Conservation (phyloP, 129 eudicot species). For the Kitagawia praeruptora region DNA sequence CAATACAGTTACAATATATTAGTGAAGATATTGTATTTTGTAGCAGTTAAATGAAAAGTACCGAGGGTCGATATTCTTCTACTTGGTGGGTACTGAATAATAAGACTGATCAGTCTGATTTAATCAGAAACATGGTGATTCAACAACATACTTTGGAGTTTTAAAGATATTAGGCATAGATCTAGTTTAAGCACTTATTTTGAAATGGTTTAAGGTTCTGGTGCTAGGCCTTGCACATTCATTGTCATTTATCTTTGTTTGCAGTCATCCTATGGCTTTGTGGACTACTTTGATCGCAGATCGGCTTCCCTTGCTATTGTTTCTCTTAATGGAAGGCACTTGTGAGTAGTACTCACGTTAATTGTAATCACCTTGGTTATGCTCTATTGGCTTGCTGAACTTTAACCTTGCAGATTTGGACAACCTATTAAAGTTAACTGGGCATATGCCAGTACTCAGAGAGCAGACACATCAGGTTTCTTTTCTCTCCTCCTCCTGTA, state of each 20-base stretch:
- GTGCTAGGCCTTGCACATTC: background rate
- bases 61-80: background rate
- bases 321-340: conserved; percentile 82
- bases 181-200: background rate
- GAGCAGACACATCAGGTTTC: conserved; percentile 91
- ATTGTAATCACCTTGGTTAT: background rate
- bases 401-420: conserved; percentile 57
- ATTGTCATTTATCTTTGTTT: conserved; percentile 14
- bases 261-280: conserved; percentile 96
- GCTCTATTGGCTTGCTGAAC: conserved; percentile 9
- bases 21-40: background rate
- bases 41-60: too few relatives aligned
- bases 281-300: conserved; percentile 95
- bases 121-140: background rate
- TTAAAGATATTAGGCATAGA: background rate
- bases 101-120: background rate
- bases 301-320: conserved; percentile 93
- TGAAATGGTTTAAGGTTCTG: background rate
- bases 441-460: conserved; percentile 95
- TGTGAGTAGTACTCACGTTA: conserved; percentile 42
- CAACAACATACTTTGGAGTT: background rate
- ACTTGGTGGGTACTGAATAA: background rate
- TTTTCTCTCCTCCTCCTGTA: background rate
- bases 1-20: background rate
- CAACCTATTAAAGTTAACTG: conserved; percentile 97